These are phyloP conservation scores for Lachnellula suecica DNA, from an alignment of 2,329 filamentous ascomycete genomes.

Conservation along the genomic window DNA sequence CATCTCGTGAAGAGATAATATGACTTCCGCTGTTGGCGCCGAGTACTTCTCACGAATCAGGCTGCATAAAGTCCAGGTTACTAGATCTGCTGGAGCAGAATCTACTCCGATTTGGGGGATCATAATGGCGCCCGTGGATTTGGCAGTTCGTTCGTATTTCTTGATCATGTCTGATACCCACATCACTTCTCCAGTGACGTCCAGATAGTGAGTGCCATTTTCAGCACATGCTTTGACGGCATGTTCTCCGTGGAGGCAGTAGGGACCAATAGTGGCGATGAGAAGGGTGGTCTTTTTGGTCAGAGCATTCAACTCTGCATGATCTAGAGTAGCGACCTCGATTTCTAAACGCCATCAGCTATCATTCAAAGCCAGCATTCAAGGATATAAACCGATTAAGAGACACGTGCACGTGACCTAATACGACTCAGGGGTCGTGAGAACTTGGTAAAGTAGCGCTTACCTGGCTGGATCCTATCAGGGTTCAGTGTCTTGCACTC, in stretches of 20 bases:
- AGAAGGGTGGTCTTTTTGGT: slow-evolving; percentile 56
- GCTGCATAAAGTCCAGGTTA: slow-evolving; percentile 50
- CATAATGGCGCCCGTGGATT: slow-evolving; percentile 55
- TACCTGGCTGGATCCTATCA: slow-evolving; percentile 71
- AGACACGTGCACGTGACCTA: slow-evolving; percentile 2
- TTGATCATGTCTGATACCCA: slow-evolving; percentile 60
- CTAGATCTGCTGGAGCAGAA: slow-evolving; percentile 60
- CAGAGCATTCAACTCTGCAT: slow-evolving; percentile 45
- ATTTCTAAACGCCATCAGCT: slow-evolving; percentile 41
- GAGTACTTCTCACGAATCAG: slow-evolving; percentile 49
- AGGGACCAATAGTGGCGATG: slow-evolving; percentile 61
- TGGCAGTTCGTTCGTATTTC: slow-evolving; percentile 54
- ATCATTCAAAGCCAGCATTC: too few relatives aligned
- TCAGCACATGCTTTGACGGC: slow-evolving; percentile 62
- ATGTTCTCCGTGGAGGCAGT: slow-evolving; percentile 53
- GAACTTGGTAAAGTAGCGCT: slow-evolving; percentile 17
- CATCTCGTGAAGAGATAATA: slow-evolving; percentile 47
- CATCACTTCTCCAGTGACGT: slow-evolving; percentile 60
- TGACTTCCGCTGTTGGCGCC: slow-evolving; percentile 51
- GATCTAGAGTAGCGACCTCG: slow-evolving; percentile 50
- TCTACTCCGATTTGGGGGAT: slow-evolving; percentile 63
- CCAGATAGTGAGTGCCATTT: slow-evolving; percentile 63
- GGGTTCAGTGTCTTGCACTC: slow-evolving; percentile 66
- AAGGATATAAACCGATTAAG: not conserved
- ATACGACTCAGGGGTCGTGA: not conserved